phyloP scores from a whole-genome alignment of 106 monocot genomes.

The Dactylorhiza incarnata region DNA sequence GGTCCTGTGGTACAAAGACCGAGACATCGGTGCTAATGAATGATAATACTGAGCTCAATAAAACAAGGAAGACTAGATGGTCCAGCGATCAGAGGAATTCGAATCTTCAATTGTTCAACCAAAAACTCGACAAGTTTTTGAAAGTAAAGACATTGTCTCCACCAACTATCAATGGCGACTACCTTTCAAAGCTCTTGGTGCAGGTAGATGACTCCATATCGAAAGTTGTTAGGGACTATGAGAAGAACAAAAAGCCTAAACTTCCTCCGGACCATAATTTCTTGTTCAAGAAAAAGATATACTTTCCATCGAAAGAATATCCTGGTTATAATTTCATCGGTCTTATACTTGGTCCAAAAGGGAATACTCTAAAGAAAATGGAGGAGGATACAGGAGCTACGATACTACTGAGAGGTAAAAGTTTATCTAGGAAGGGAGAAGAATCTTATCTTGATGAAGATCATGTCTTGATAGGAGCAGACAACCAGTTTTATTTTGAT shows the following conservation, averaged over 20 bases:
- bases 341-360: constrained; percentile 82
- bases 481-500: constrained; percentile 66
- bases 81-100: constrained; percentile 7
- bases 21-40: background rate
- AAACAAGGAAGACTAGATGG: constrained; percentile 15
- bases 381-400: constrained; percentile 95
- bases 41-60: background rate
- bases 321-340: constrained; percentile 96
- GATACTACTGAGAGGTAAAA: constrained; percentile 81
- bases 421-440: constrained; percentile 43
- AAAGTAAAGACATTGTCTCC: background rate
- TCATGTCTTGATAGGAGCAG: constrained; percentile 89
- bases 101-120: background rate
- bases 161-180: background rate
- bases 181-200: constrained; percentile 47
- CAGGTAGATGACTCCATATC: constrained; percentile 79
- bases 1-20: background rate
- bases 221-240: constrained; percentile 59
- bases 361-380: constrained; percentile 91
- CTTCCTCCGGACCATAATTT: constrained; percentile 64
- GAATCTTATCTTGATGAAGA: constrained; percentile 62
- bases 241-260: constrained; percentile 75
- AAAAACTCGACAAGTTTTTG: background rate
- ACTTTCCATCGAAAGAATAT: constrained; percentile 92
- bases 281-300: constrained; percentile 86